Evolutionary conservation across 1,139 yeast species (phyloP), one percentile per base, ranked within the genome.

Genomic region (Yamadazyma spencermartinsiae): DNA sequence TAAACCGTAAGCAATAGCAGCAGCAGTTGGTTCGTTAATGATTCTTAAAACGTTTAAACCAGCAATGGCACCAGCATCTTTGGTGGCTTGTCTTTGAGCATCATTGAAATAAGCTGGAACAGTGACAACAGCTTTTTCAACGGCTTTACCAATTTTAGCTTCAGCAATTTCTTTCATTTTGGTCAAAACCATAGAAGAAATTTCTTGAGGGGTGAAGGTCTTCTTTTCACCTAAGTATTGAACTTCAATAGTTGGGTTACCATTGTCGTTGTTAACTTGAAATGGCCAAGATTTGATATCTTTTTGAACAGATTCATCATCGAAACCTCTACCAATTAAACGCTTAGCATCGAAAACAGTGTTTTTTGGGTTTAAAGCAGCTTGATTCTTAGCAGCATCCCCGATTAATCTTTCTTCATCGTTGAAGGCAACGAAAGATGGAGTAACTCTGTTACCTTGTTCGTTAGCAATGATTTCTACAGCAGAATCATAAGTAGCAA

Each of bases 301-400:
- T 46, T 60, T 60, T 49, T 65, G 73, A 31, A 71, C 75, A 43
- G 69, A 71, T 34, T 60, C 60, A 39, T 72, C 77, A 25, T 54
- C 59, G 51, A 62, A 71, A 55, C 65, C 71, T 55, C 77, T 63
- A 55, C 77, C 77, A 49, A 72, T 72, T 51, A 89, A 82, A 79
- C 97, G 92, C 84, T 89, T 89, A 63, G 96, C 96, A 65, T 89
- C 97, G 74, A 89, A 89, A 61, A 89, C 95, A 58, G 97, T 89
- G 86, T 89, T 88, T 63, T 69, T 75, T 73, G 96, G 96, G 89
- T 89, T 88, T 74, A 88, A 77, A 67, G 96, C 96, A 66, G 96
- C 96, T 78, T 89, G 97, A 76, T 89, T 89, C 87, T 89, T 89
- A 67, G 97, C 97, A 63, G 96, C 96, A 76, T 90, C 97, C 79